A percentile compares a stretch with the other conserved stretches of the same genome.
Conservation (phyloP, 768 basidiomycete genomes). For the Mycena filopes region DNA sequence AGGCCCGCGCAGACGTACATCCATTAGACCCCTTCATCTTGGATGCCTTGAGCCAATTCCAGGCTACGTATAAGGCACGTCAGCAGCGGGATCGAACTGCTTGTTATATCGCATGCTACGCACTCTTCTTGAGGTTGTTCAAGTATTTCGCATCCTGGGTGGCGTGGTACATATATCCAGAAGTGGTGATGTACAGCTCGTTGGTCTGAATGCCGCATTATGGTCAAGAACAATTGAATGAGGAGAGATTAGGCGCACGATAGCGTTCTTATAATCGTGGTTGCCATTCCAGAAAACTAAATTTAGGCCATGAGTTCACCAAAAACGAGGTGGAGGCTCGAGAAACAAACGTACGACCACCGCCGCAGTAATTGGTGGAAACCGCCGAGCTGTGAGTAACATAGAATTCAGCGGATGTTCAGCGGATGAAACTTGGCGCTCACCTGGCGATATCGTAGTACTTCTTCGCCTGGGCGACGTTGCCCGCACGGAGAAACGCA, state of each 20-base stretch:
- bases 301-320: background rate
- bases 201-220: constrained; percentile 20
- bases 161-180: constrained; percentile 31
- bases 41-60: constrained; percentile 31
- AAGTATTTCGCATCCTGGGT: constrained; percentile 28
- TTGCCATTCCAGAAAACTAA: constrained; percentile 32
- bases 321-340: no score
- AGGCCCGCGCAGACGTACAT: constrained; percentile 20
- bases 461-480: constrained; percentile 27
- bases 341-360: constrained; percentile 30
- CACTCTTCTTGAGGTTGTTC: constrained; percentile 21
- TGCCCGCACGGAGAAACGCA: constrained; percentile 28
- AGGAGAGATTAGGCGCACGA: constrained; percentile 13
- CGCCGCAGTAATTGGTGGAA: constrained; percentile 26
- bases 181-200: constrained; percentile 33
- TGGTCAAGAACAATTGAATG: no score
- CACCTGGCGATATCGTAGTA: constrained; percentile 31
- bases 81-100: background rate
- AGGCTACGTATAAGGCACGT: constrained; percentile 11
- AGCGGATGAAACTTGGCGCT: background rate
- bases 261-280: constrained; percentile 34
- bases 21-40: constrained; percentile 32
- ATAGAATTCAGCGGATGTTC: background rate
- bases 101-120: no score
- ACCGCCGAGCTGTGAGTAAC: constrained; percentile 27